A percentile compares a stretch with the other conserved stretches of the same genome.
These are phyloP conservation scores for Grosmannia serpens DNA, from an alignment of 2,329 filamentous ascomycete genomes.

Conservation along the genomic window DNA sequence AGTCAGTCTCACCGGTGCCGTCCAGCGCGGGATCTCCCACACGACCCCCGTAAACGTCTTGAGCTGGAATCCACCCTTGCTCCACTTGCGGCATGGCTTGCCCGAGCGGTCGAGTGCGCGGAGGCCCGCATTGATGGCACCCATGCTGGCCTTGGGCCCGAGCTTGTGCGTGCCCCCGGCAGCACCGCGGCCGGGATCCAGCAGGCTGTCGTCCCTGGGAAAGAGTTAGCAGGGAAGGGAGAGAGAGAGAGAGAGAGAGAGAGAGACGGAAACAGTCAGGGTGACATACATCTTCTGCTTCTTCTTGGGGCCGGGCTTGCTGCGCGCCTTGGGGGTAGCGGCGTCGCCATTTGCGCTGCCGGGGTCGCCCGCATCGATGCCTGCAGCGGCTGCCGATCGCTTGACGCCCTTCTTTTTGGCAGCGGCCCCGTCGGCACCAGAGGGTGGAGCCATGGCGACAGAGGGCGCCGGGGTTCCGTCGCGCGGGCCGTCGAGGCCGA, in stretches of 20 bases:
- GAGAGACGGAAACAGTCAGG: neutral
- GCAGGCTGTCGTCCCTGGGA: constrained; percentile 50
- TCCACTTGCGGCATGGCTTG: constrained; percentile 86
- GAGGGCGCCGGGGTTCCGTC: constrained; percentile 21
- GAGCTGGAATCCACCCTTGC: constrained; percentile 66
- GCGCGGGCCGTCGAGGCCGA: neutral
- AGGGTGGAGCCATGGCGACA: constrained; percentile 44
- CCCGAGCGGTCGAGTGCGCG: constrained; percentile 87
- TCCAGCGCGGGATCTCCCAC: constrained; percentile 79
- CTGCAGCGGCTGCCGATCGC: constrained; percentile 49
- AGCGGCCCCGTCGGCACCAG: constrained; percentile 42
- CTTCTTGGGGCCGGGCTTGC: constrained; percentile 94
- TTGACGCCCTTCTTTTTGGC: constrained; percentile 68
- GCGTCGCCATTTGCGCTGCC: constrained; percentile 40
- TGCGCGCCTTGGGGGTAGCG: constrained; percentile 51
- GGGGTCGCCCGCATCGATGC: constrained; percentile 33
- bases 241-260: neutral
- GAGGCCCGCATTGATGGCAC: constrained; percentile 92
- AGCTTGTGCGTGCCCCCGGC: constrained; percentile 61
- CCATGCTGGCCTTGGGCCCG: constrained; percentile 91
- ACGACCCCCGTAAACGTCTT: constrained; percentile 86
- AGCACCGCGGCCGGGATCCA: constrained; percentile 38
- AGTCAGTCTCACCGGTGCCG: constrained; percentile 51
- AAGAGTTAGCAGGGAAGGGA: constrained; percentile 1
- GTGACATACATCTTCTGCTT: constrained; percentile 81